phyloP scores from a whole-genome alignment of 2,329 filamentous ascomycete species.

The Claviceps pusilla region DNA sequence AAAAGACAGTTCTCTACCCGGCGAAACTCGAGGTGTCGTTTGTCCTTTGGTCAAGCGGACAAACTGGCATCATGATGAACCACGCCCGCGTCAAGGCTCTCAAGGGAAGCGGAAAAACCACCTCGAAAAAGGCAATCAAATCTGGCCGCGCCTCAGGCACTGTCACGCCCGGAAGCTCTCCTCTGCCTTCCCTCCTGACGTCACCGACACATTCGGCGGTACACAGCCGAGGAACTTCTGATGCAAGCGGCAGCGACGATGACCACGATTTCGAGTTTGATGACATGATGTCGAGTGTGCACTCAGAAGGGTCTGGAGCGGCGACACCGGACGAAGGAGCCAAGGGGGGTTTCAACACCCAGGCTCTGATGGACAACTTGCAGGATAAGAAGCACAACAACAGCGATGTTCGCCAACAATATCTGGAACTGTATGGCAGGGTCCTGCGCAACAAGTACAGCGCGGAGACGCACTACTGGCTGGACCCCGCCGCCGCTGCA shows the following conservation, averaged over 20 bases:
- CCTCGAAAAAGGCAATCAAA: slow-evolving; percentile 51
- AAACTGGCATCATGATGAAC: slow-evolving; percentile 32
- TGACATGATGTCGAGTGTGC: slow-evolving; percentile 28
- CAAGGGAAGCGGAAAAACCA: slow-evolving; percentile 54
- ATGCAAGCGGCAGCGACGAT: slow-evolving; percentile 40
- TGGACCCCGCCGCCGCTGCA: slow-evolving; percentile 39
- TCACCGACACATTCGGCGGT: slow-evolving; percentile 45
- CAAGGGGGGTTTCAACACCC: slow-evolving; percentile 41
- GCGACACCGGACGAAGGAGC: slow-evolving; percentile 52
- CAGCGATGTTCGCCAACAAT: slow-evolving; percentile 48
- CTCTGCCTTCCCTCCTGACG: slow-evolving; percentile 38
- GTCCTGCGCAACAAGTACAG: slow-evolving; percentile 38
- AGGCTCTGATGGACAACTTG: slow-evolving; percentile 54
- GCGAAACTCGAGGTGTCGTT: no score
- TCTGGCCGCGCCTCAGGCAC: slow-evolving; percentile 43
- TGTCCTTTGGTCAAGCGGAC: background rate
- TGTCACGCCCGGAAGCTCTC: slow-evolving; percentile 43
- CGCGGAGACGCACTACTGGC: slow-evolving; percentile 26
- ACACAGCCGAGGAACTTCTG: slow-evolving; percentile 47
- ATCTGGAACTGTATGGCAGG: slow-evolving; percentile 19
- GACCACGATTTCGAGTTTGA: slow-evolving; percentile 24
- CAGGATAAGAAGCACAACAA: slow-evolving; percentile 64
- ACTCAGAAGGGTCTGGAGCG: slow-evolving; percentile 27
- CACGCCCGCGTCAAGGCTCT: slow-evolving; percentile 54
- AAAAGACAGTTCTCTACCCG: background rate